These are phyloP conservation scores for Phalaenopsis aphrodite DNA, from an alignment of 106 monocot species.

Conservation along the genomic window DNA sequence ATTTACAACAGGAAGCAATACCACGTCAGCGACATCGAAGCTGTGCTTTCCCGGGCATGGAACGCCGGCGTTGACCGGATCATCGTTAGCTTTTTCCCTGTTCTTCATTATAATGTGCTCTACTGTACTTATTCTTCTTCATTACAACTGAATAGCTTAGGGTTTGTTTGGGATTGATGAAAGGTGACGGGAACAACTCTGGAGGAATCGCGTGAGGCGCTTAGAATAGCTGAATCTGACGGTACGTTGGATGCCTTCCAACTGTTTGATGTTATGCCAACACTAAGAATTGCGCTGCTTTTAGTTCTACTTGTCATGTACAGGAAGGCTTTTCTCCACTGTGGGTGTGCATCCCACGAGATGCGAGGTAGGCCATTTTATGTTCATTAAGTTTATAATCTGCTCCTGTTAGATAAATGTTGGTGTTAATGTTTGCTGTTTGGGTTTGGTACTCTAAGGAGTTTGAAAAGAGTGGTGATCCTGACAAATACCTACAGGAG, in stretches of 20 bases:
- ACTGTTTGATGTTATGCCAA: slow-evolving; percentile 21
- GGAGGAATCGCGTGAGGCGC: slow-evolving; percentile 81
- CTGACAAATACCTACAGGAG: slow-evolving; percentile 62
- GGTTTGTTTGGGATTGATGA: background rate
- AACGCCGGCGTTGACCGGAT: slow-evolving; percentile 82
- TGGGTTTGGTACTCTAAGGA: slow-evolving; percentile 37
- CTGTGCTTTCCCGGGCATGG: slow-evolving; percentile 83
- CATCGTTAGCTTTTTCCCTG: slow-evolving; percentile 43
- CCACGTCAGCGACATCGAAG: slow-evolving; percentile 65
- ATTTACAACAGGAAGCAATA: slow-evolving; percentile 77
- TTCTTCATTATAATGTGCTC: background rate
- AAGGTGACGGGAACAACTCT: slow-evolving; percentile 94
- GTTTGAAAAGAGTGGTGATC: slow-evolving; percentile 91
- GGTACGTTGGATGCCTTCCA: slow-evolving; percentile 27
- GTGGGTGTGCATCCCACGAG: slow-evolving; percentile 98
- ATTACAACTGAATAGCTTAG: background rate
- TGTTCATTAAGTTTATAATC: background rate
- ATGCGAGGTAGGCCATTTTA: slow-evolving; percentile 55
- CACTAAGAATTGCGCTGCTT: background rate
- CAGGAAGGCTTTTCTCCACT: slow-evolving; percentile 88
- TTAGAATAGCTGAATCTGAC: slow-evolving; percentile 84
- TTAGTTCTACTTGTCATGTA: slow-evolving; percentile 4
- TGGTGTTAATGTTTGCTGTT: background rate
- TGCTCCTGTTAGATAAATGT: background rate
- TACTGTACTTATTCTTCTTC: background rate